A percentile compares a stretch with the other conserved stretches of the same genome.
Evolutionary conservation across 345 rosid genomes (phyloP).

Genomic region (Aquilaria yunnanensis): DNA sequence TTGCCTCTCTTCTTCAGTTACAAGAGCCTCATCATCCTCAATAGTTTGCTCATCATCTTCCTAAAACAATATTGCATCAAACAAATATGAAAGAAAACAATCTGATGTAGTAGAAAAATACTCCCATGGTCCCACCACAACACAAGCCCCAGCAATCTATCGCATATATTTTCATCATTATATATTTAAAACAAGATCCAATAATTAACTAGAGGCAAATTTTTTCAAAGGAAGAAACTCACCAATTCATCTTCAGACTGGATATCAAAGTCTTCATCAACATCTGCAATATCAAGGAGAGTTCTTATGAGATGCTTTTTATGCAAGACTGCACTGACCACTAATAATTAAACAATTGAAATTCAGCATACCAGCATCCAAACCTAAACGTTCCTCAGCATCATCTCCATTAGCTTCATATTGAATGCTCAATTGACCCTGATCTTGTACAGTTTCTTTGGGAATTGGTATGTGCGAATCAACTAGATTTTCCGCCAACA

Average conservation of each 20-base stretch:
- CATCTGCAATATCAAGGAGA: slow-evolving; percentile 39
- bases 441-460: slow-evolving; percentile 19
- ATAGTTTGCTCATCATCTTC: slow-evolving; percentile 96
- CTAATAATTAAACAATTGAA: slow-evolving; percentile 7
- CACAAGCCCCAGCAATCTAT: too few relatives aligned
- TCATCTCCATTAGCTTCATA: slow-evolving; percentile 28
- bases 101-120: too few relatives aligned
- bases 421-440: slow-evolving; percentile 20
- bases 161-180: too few relatives aligned
- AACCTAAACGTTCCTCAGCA: slow-evolving; percentile 24
- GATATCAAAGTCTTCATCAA: slow-evolving; percentile 65
- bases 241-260: slow-evolving; percentile 69
- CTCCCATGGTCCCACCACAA: too few relatives aligned
- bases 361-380: slow-evolving; percentile 40
- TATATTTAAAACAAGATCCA: too few relatives aligned
- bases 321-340: slow-evolving; percentile 5
- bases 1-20: slow-evolving; percentile 78
- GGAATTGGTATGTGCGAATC: slow-evolving; percentile 43
- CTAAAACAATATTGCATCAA: slow-evolving; percentile 45
- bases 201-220: not conserved
- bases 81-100: not conserved
- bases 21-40: slow-evolving; percentile 89
- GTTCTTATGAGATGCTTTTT: slow-evolving; percentile 25
- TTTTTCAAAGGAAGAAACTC: slow-evolving; percentile 24
- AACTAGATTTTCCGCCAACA: slow-evolving; percentile 96